Conservation (phyloP, 2,329 filamentous ascomycete species). For the Aureobasidium zeae region DNA sequence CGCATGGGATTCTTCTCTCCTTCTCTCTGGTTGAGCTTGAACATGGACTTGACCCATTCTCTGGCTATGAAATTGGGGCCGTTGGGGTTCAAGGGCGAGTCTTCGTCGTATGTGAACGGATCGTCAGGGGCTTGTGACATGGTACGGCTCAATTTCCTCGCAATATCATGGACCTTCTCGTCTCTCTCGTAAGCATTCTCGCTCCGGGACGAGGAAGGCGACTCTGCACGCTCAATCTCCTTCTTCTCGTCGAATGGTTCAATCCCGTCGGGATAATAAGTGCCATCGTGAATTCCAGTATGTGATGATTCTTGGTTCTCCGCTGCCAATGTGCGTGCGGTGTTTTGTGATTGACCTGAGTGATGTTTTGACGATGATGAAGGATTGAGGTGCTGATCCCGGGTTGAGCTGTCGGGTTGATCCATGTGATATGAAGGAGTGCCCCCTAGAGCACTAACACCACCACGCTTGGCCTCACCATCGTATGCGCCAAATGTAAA, state of each 20-base stretch:
- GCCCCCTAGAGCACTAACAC: slow-evolving; percentile 28
- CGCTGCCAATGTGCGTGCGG: background rate
- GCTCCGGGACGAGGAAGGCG: slow-evolving; percentile 11
- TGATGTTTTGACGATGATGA: background rate
- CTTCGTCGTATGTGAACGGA: slow-evolving; percentile 32
- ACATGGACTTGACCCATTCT: slow-evolving; percentile 42
- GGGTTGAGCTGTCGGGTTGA: background rate
- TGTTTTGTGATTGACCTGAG: slow-evolving; percentile 9
- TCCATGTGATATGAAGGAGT: slow-evolving; percentile 18
- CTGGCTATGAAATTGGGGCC: slow-evolving; percentile 40
- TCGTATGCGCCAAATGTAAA: slow-evolving; percentile 35
- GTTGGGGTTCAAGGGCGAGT: slow-evolving; percentile 38
- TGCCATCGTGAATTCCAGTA: slow-evolving; percentile 18
- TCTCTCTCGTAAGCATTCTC: slow-evolving; percentile 8
- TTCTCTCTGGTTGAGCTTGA: slow-evolving; percentile 37
- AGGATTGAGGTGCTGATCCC: slow-evolving; percentile 1
- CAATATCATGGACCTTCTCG: slow-evolving; percentile 6
- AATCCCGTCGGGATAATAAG: slow-evolving; percentile 19
- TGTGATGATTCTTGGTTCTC: background rate
- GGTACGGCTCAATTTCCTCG: slow-evolving; percentile 11
- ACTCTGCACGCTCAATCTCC: slow-evolving; percentile 8
- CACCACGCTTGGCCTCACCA: slow-evolving; percentile 29
- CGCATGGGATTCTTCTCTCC: slow-evolving; percentile 33
- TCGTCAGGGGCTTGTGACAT: slow-evolving; percentile 20
- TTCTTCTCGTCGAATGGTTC: slow-evolving; percentile 15